A percentile compares a stretch with the other conserved stretches of the same genome.
Evolutionary conservation across 176 grass and related monocot genomes (phyloP).

Genomic region (Oryza meridionalis): DNA sequence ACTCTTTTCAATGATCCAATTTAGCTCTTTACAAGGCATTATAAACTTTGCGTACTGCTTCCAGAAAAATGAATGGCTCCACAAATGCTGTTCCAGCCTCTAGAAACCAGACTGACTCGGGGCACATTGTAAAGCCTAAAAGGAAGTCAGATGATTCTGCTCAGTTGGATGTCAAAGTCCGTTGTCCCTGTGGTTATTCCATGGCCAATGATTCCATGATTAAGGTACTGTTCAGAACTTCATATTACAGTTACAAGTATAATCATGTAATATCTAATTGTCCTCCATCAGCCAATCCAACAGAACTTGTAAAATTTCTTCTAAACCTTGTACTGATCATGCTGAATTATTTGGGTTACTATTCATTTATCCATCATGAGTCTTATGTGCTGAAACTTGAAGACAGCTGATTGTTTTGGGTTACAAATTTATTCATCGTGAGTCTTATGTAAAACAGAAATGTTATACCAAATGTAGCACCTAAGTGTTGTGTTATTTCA

Average conservation of each 20-base stretch:
- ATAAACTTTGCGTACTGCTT: slow-evolving; percentile 40
- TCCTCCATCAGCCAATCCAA: slow-evolving; percentile 19
- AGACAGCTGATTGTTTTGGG: slow-evolving; percentile 24
- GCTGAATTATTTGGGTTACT: slow-evolving; percentile 20
- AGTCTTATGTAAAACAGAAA: neutral
- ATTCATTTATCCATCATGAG: neutral
- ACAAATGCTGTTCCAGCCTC: slow-evolving; percentile 45
- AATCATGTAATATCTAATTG: slow-evolving; percentile 7
- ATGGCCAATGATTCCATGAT: slow-evolving; percentile 59
- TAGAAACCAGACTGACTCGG: slow-evolving; percentile 43
- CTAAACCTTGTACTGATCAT: slow-evolving; percentile 13
- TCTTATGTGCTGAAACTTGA: slow-evolving; percentile 22
- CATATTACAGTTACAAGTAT: slow-evolving; percentile 21
- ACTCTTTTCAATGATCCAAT: neutral
- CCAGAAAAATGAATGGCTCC: slow-evolving; percentile 81
- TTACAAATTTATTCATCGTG: neutral
- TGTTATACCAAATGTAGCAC: slow-evolving; percentile 24
- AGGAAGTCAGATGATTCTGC: slow-evolving; percentile 56
- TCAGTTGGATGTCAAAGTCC: slow-evolving; percentile 56
- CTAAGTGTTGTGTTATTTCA: slow-evolving; percentile 22
- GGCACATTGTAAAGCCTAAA: slow-evolving; percentile 48
- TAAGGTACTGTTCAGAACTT: slow-evolving; percentile 55
- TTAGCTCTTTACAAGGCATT: slow-evolving; percentile 15
- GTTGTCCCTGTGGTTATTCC: slow-evolving; percentile 72
- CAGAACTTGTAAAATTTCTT: slow-evolving; percentile 28